These are phyloP conservation scores for Fabrea salina DNA, from an alignment of 169 alveolate species.

Conservation along the genomic window DNA sequence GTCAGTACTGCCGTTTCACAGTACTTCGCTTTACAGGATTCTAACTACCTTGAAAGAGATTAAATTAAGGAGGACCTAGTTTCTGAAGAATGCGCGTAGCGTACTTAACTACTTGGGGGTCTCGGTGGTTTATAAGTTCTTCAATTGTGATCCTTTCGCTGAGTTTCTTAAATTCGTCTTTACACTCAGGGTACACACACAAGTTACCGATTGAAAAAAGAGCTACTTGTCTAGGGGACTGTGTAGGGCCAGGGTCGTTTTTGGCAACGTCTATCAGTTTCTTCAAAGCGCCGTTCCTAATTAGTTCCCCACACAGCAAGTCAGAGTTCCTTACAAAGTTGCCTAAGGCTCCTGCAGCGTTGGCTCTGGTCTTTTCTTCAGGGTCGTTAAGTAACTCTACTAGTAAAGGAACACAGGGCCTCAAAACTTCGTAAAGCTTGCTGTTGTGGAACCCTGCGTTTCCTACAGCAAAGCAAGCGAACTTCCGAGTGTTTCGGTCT, in stretches of 20 bases:
- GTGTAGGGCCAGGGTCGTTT: slow-evolving; percentile 71
- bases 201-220: slow-evolving; percentile 86
- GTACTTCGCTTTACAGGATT: slow-evolving; percentile 7
- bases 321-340: slow-evolving; percentile 87
- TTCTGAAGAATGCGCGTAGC: slow-evolving; percentile 71
- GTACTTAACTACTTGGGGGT: slow-evolving; percentile 65
- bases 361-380: slow-evolving; percentile 90
- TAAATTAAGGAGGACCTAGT: slow-evolving; percentile 30
- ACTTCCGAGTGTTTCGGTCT: slow-evolving; percentile 86
- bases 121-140: slow-evolving; percentile 41
- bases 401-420: slow-evolving; percentile 82
- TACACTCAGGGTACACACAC: slow-evolving; percentile 78
- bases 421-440: slow-evolving; percentile 76
- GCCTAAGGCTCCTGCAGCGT: slow-evolving; percentile 92
- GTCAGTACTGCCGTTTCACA: slow-evolving; percentile 1
- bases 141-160: slow-evolving; percentile 70
- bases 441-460: slow-evolving; percentile 88
- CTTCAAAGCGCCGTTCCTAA: slow-evolving; percentile 77
- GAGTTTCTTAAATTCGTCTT: slow-evolving; percentile 71
- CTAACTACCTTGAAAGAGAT: no score
- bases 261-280: slow-evolving; percentile 72
- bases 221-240: slow-evolving; percentile 81
- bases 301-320: slow-evolving; percentile 69
- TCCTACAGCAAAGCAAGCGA: slow-evolving; percentile 91
- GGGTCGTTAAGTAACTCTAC: slow-evolving; percentile 81